phyloP scores from a whole-genome alignment of 257 asterid species.

The Solanum piurae region DNA sequence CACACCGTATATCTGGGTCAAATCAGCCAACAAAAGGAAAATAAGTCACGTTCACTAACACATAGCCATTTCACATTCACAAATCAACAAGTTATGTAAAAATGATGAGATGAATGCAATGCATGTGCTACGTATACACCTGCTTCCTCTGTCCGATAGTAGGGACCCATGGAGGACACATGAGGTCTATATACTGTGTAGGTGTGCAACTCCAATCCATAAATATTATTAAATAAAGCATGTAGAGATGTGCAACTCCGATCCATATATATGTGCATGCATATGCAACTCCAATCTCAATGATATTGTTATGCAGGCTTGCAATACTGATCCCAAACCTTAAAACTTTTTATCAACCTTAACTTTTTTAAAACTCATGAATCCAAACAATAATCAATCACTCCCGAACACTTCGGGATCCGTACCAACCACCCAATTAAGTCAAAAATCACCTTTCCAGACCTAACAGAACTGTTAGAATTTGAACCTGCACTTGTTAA shows the following conservation, averaged over 20 bases:
- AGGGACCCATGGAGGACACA: not conserved
- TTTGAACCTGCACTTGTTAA: not conserved
- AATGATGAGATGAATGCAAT: not conserved
- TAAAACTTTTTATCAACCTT: too few species aligned
- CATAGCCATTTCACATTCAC: not conserved
- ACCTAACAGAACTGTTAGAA: not conserved
- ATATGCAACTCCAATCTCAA: not conserved
- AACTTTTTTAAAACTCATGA: too few species aligned
- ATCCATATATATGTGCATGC: not conserved
- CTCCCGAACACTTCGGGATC: not conserved
- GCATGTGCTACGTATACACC: not conserved
- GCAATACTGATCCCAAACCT: not conserved
- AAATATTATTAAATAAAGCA: too few species aligned
- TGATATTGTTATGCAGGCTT: not conserved
- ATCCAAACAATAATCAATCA: not conserved
- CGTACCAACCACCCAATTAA: not conserved
- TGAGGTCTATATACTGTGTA: not conserved
- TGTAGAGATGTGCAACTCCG: not conserved
- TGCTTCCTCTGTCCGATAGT: not conserved
- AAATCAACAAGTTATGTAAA: not conserved
- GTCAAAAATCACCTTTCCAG: not conserved
- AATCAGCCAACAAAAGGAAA: not conserved
- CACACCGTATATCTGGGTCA: not conserved
- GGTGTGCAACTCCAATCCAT: not conserved
- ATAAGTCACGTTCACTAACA: too few species aligned